These are phyloP conservation scores for Cercospora nicotianae DNA, from an alignment of 2,329 filamentous ascomycete genomes.

Conservation along the genomic window DNA sequence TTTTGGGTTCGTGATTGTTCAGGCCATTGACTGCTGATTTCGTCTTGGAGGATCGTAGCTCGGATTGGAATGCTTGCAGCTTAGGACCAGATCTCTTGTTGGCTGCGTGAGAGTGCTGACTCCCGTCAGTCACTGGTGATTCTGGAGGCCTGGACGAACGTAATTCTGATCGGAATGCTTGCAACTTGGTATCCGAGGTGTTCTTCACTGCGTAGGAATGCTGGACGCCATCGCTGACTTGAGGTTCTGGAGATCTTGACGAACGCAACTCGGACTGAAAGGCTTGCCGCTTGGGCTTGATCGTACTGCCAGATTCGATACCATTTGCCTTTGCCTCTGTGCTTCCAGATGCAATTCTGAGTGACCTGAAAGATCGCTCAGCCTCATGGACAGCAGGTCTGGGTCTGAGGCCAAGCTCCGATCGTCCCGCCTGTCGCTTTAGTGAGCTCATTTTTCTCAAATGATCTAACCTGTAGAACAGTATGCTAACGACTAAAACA, in stretches of 20 bases:
- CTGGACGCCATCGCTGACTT: neutral
- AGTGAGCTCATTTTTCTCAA: neutral
- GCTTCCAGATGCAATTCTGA: neutral
- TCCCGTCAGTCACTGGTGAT: neutral
- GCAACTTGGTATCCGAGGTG: neutral
- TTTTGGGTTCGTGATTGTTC: constrained; percentile 32
- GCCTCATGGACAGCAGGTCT: neutral
- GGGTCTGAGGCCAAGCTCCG: neutral
- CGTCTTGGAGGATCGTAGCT: neutral
- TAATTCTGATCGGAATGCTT: neutral
- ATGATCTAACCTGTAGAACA: neutral
- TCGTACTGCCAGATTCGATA: neutral
- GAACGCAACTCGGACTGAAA: constrained; percentile 3
- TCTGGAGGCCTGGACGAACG: neutral
- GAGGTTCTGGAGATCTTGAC: neutral
- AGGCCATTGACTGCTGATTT: neutral
- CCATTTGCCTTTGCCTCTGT: neutral
- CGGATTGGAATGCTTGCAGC: constrained; percentile 2
- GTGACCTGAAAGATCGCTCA: neutral
- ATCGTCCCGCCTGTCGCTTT: constrained; percentile 5
- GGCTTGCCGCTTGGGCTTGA: neutral
- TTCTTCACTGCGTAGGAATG: neutral
- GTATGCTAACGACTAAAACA: neutral
- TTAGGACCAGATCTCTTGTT: neutral
- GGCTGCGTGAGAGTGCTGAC: neutral